Percentiles rank a stretch among this genome's conserved stretches.
Evolutionary conservation across 495 filamentous ascomycete genomes (phyloP).

Genomic region (Aspergillus indologenus): DNA sequence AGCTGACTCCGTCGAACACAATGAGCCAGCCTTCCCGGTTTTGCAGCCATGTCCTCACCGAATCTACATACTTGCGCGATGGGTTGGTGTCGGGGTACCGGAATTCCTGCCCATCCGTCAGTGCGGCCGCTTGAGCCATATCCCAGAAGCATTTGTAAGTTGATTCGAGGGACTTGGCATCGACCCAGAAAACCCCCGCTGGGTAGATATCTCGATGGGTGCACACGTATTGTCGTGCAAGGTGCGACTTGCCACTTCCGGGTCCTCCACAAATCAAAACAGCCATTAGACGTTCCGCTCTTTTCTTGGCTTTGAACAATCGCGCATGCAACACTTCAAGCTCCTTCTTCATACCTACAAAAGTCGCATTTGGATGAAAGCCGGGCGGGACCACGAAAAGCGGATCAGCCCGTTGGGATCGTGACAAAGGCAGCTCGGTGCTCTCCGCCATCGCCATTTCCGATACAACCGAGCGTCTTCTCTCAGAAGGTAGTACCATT

Average conservation of each 20-base stretch:
- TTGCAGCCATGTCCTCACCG: slow-evolving; percentile 69
- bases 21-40: slow-evolving; percentile 69
- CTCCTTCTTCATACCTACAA: slow-evolving; percentile 71
- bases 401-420: slow-evolving; percentile 22
- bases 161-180: slow-evolving; percentile 62
- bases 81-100: slow-evolving; percentile 38
- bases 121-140: slow-evolving; percentile 63
- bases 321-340: slow-evolving; percentile 64
- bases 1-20: slow-evolving; percentile 71
- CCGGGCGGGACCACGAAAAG: slow-evolving; percentile 68
- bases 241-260: slow-evolving; percentile 77
- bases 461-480: slow-evolving; percentile 27
- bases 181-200: slow-evolving; percentile 79
- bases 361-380: slow-evolving; percentile 75
- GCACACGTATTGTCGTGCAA: slow-evolving; percentile 80
- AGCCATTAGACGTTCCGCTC: slow-evolving; percentile 60
- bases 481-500: slow-evolving; percentile 20
- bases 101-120: slow-evolving; percentile 44
- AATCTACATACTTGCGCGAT: slow-evolving; percentile 52
- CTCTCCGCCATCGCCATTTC: slow-evolving; percentile 23
- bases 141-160: slow-evolving; percentile 69
- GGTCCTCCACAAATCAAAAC: slow-evolving; percentile 71
- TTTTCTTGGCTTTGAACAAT: slow-evolving; percentile 60
- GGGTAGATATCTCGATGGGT: slow-evolving; percentile 61
- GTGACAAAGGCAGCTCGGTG: slow-evolving; percentile 22